These are phyloP conservation scores for Leptographium radiaticola DNA, from an alignment of 2,329 filamentous ascomycete species.

Conservation along the genomic window DNA sequence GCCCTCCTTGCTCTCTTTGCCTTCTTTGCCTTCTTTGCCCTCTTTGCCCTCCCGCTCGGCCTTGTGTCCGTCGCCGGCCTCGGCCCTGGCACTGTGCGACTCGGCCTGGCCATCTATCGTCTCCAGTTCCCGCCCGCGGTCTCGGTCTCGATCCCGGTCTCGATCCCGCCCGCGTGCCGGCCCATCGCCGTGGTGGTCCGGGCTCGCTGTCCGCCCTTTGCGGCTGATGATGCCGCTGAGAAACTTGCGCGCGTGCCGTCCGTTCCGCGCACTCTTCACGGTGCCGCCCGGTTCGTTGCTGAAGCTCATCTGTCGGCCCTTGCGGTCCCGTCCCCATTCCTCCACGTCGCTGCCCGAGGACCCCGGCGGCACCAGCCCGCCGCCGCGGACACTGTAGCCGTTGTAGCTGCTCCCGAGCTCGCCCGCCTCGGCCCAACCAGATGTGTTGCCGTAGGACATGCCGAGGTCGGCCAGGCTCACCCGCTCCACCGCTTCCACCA, in stretches of 20 bases:
- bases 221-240: constrained; percentile 27
- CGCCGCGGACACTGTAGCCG: not conserved
- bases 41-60: not conserved
- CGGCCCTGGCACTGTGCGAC: not conserved
- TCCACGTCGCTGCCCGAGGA: constrained; percentile 39
- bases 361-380: constrained; percentile 23
- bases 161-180: constrained; percentile 2
- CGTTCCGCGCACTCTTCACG: constrained; percentile 22
- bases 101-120: not conserved
- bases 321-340: constrained; percentile 14
- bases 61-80: not conserved
- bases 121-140: not conserved
- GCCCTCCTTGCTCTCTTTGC: not conserved
- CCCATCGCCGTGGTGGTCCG: constrained; percentile 11
- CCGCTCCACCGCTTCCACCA: constrained; percentile 36
- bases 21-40: not conserved
- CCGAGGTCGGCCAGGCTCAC: constrained; percentile 24
- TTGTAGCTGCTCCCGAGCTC: constrained; percentile 1
- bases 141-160: constrained; percentile 10
- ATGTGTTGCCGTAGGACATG: constrained; percentile 21
- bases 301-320: constrained; percentile 12
- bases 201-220: constrained; percentile 16
- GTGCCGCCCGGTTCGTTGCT: constrained; percentile 16
- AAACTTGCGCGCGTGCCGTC: constrained; percentile 27
- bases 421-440: constrained; percentile 7